Evolutionary conservation across 306 rosid species (phyloP).

Genomic region (Senna siamea): DNA sequence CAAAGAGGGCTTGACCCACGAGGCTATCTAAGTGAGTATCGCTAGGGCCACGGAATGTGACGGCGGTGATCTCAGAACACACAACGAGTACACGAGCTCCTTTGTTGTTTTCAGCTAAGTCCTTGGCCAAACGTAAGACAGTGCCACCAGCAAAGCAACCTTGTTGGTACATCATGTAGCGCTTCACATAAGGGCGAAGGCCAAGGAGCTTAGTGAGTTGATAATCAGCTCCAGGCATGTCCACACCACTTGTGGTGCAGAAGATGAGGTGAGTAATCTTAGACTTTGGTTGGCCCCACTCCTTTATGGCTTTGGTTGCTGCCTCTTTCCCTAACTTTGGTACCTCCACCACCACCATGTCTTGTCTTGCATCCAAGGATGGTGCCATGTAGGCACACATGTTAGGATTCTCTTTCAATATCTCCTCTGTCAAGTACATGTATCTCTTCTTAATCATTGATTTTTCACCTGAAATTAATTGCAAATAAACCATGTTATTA

Average conservation of each 20-base stretch:
- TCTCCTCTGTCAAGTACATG: not conserved
- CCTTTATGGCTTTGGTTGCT: not conserved
- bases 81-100: constrained; percentile 6
- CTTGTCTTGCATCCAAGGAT: constrained; percentile 3
- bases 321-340: constrained; percentile 9
- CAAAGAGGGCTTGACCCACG: constrained; percentile 2
- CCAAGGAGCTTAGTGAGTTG: constrained; percentile 24
- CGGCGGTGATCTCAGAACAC: constrained; percentile 7
- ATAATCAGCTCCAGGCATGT: constrained; percentile 13
- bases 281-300: constrained; percentile 13
- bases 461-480: not conserved
- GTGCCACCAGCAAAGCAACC: constrained; percentile 4
- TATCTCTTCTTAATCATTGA: constrained; percentile 15
- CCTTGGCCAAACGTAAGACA: not conserved
- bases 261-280: constrained; percentile 19
- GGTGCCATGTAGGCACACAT: not conserved
- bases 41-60: not conserved
- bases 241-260: constrained; percentile 11
- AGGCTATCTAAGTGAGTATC: constrained; percentile 8
- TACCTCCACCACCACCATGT: not conserved
- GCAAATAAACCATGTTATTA: not conserved
- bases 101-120: not conserved
- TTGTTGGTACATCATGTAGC: not conserved
- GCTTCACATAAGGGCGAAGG: constrained; percentile 3
- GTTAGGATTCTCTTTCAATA: not conserved